Evolutionary conservation across 176 grass and related monocot species (phyloP).

Genomic region (Carex pumila): DNA sequence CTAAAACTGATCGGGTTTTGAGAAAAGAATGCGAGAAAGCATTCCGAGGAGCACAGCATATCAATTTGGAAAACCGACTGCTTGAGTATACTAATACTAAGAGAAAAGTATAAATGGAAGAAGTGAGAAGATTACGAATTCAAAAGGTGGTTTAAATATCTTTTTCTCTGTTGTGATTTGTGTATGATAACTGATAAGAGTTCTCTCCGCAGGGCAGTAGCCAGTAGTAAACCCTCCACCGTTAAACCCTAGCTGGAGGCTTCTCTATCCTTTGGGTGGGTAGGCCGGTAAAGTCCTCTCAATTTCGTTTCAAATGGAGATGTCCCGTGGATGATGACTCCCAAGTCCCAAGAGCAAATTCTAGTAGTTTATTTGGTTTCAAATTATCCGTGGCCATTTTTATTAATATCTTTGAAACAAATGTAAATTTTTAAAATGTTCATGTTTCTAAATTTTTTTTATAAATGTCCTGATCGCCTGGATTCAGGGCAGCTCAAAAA

Average conservation of each 20-base stretch:
- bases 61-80: constrained; percentile 4
- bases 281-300: background rate
- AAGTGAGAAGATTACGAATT: constrained; percentile 4
- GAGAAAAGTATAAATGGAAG: background rate
- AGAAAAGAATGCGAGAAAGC: constrained; percentile 15
- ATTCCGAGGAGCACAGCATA: constrained; percentile 48
- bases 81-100: background rate
- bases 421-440: no score
- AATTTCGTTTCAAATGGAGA: background rate
- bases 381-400: no score
- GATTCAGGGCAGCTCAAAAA: no score
- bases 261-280: background rate
- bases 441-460: no score
- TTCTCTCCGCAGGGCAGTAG: background rate
- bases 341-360: no score
- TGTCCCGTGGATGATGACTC: background rate
- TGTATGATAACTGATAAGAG: background rate
- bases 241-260: constrained; percentile 11
- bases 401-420: no score
- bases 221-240: constrained; percentile 18
- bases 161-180: background rate
- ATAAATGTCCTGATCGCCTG: no score
- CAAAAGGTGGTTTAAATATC: background rate
- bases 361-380: no score
- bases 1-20: background rate